Evolutionary conservation across 495 filamentous ascomycete genomes (phyloP), one percentile per base, ranked within the genome.

Genomic region (Penicillium parvum): DNA sequence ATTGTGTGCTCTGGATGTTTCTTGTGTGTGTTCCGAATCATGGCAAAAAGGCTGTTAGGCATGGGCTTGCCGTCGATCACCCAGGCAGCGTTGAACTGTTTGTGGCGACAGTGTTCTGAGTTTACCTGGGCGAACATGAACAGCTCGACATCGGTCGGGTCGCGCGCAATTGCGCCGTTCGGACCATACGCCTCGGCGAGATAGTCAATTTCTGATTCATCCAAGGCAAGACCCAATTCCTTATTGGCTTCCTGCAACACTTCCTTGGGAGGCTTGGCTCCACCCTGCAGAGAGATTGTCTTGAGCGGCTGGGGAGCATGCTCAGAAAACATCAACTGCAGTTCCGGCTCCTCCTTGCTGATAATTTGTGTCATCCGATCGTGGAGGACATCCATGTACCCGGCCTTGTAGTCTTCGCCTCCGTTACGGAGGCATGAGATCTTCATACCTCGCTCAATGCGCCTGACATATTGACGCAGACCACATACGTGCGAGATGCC

Each of bases 121-220:
- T 76, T 76, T 50, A 98, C 90, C 65, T 98, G 92, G 19, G 90
- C 91, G 62, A 97, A 98, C 94, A 97, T 97, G 75, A 95, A 97
- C 10, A 97, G 76, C 67, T 98, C 92, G 38, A 96, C 85, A 65
- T 98, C 92, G 32, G 84, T 83, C 0, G 90, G 90, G 35, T 82
- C 78, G 37, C 81, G 78, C 41, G 64, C 83, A 57, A 76, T 79
- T 30, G 69, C 73, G 10, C 84, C 84, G 16, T 88, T 75, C 30
- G 84, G 71, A 19, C 79, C 81, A 64, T 92, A 96, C 21, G 83
- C 85, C 25, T 88, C 78, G 7, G 92, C 84, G 20, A 97, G 73
- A 58, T 97, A 96, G n/a, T 96, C 83, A 52, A 96, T 90, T 58
- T 97, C 90, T 1, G 82, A 83, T 14, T 81, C 72, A 61, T 97